Evolutionary conservation across 176 grass and related monocot species (phyloP).

Genomic region (Triticum turgidum): DNA sequence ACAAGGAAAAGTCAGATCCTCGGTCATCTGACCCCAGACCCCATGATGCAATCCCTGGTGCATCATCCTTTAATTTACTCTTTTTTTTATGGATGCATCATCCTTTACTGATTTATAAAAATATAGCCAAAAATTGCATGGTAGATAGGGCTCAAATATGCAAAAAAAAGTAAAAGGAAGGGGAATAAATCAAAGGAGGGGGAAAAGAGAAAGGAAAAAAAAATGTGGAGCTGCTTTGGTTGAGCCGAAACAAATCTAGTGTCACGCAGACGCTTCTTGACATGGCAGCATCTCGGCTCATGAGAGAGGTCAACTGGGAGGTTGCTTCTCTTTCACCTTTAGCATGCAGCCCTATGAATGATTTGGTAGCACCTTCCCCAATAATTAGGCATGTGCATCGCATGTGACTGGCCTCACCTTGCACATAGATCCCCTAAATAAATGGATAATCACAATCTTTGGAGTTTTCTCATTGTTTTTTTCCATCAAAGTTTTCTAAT

Average conservation of each 20-base stretch:
- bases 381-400: conserved; percentile 43
- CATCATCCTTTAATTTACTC: neutral
- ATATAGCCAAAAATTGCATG: neutral
- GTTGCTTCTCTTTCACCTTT: conserved; percentile 40
- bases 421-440: neutral
- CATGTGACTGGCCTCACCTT: conserved; percentile 35
- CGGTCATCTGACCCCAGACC: conserved; percentile 14
- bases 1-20: conserved; percentile 6
- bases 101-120: neutral
- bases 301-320: conserved; percentile 38
- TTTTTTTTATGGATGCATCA: neutral
- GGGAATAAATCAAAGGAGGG: conserved; percentile 3
- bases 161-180: neutral
- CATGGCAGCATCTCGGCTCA: conserved; percentile 10
- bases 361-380: conserved; percentile 41
- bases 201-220: conserved; percentile 13
- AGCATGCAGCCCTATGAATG: conserved; percentile 35
- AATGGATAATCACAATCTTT: neutral
- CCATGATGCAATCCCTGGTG: conserved; percentile 15
- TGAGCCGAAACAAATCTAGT: conserved; percentile 22
- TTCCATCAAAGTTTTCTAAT: conserved; percentile 1
- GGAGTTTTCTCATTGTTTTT: conserved; percentile 22
- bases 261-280: conserved; percentile 49
- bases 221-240: conserved; percentile 11
- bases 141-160: conserved; percentile 3